Base-by-base conservation (phyloP, 257 asterid genomes). In the Salvia rosmarinus region DNA sequence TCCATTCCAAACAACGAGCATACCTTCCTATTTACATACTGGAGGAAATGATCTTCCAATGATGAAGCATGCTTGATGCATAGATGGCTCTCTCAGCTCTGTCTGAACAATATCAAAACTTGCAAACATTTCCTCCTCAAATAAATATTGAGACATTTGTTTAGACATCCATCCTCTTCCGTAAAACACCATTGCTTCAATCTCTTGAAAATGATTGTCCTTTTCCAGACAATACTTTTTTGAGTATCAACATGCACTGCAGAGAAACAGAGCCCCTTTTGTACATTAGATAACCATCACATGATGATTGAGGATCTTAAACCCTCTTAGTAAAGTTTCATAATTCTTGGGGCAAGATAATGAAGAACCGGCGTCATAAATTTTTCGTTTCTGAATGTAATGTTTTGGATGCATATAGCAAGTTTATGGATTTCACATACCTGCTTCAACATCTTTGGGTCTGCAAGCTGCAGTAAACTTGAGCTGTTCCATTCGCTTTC, bases 401-500 rank as follows among this genome's bases (percentile, higher is more conserved):
- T 21, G 60, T 58, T 25, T 51, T 40, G 39, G 78, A 84, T 12
- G 47, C 54, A 4, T 74, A 84, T 0, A 78, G 73, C 19, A 82
- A 64, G 16, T 65, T 65, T 60, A 82, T 54, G 62, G 76, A 66
- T 68, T 73, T 77, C 11, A 84, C 67, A 75, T 46, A 9, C 85
- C 86, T 25, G 75, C 80, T 56, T 81, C 82, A 56, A 77, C 64
- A 44, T 75, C 61, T 49, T 60, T 67, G 0, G 74, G 70, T 9
- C 80, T 67, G 66, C 85, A 82, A 14, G 84, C 85, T 0, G 80
- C 82, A 3, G 84, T 81, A 42, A 86, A 81, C 79, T 75, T 85
- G 65, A 88, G 84, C 64, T 43, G 75, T 66, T 78, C 64, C 54
- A 43, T 44, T 40, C 49, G 23, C 13, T 59, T 47, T 34, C 34